Evolutionary conservation across 169 alveolate genomes (phyloP).

Genomic region (Fabrea salina): DNA sequence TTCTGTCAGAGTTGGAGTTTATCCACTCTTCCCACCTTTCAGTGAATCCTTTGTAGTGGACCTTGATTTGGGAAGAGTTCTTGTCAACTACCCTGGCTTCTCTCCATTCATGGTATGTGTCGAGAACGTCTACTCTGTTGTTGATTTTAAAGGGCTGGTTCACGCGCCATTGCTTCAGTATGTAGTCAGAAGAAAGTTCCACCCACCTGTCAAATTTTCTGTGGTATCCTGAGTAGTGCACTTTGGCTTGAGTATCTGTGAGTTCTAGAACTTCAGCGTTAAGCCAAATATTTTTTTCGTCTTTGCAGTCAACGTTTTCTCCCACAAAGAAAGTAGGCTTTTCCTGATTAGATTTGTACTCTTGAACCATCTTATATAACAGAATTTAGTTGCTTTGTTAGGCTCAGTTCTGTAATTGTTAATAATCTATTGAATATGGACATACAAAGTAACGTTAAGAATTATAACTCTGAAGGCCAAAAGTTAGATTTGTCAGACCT

Average conservation of each 20-base stretch:
- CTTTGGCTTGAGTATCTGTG: not conserved
- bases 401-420: too few relatives aligned
- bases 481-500: too few relatives aligned
- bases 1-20: not conserved
- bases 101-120: not conserved
- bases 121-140: conserved; percentile 23
- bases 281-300: conserved; percentile 16
- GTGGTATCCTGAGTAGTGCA: not conserved
- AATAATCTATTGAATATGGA: too few relatives aligned
- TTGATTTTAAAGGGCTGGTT: not conserved
- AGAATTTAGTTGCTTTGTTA: too few relatives aligned
- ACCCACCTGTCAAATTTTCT: conserved; percentile 22
- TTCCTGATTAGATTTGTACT: too few relatives aligned
- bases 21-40: conserved; percentile 17
- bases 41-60: conserved; percentile 16
- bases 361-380: too few relatives aligned
- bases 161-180: conserved; percentile 18
- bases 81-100: conserved; percentile 27
- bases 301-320: conserved; percentile 20
- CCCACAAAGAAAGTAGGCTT: not conserved
- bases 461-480: too few relatives aligned
- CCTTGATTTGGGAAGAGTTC: conserved; percentile 1
- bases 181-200: not conserved
- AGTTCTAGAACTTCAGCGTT: conserved; percentile 30
- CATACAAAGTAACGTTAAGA: too few relatives aligned